These are phyloP conservation scores for Hemisphaericaspora xylanilytica DNA, from an alignment of 1,139 yeast genomes.

Conservation along the genomic window DNA sequence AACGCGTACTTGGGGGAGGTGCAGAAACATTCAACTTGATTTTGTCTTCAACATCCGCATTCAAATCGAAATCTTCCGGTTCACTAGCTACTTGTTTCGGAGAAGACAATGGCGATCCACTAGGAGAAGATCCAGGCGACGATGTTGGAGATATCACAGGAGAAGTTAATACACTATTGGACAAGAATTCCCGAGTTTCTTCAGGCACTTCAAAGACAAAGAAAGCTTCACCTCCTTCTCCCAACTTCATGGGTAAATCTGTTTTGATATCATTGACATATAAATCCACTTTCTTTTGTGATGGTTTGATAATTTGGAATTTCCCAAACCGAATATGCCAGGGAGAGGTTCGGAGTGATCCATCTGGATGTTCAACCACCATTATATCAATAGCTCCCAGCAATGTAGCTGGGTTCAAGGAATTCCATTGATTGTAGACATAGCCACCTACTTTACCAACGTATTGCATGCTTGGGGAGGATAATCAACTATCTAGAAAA, in stretches of 20 bases:
- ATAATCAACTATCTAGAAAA: not conserved
- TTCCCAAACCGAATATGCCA: conserved; percentile 96
- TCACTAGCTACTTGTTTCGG: conserved; percentile 6
- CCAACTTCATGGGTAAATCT: conserved; percentile 89
- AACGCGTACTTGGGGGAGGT: conserved; percentile 8
- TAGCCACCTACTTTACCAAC: conserved; percentile 94
- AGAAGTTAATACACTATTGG: conserved; percentile 78
- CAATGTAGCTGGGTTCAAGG: conserved; percentile 91
- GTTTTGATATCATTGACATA: conserved; percentile 80
- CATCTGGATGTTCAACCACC: conserved; percentile 89
- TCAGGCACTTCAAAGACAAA: conserved; percentile 92
- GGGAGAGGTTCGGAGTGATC: conserved; percentile 85
- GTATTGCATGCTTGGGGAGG: conserved; percentile 67
- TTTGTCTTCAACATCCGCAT: conserved; percentile 30
- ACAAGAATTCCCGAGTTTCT: conserved; percentile 54
- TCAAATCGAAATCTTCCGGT: conserved; percentile 37
- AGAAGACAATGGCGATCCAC: conserved; percentile 12
- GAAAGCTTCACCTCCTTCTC: conserved; percentile 98
- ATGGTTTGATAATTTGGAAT: conserved; percentile 89
- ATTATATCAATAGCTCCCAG: conserved; percentile 97
- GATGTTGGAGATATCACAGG: conserved; percentile 85
- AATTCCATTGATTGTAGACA: conserved; percentile 95
- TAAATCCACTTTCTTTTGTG: conserved; percentile 90
- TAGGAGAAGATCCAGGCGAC: conserved; percentile 57
- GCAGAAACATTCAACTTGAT: conserved; percentile 22